Percentiles rank a stretch among this genome's conserved stretches.
Conservation (phyloP, 73 alveolate species). For the Effrenium voratum region DNA sequence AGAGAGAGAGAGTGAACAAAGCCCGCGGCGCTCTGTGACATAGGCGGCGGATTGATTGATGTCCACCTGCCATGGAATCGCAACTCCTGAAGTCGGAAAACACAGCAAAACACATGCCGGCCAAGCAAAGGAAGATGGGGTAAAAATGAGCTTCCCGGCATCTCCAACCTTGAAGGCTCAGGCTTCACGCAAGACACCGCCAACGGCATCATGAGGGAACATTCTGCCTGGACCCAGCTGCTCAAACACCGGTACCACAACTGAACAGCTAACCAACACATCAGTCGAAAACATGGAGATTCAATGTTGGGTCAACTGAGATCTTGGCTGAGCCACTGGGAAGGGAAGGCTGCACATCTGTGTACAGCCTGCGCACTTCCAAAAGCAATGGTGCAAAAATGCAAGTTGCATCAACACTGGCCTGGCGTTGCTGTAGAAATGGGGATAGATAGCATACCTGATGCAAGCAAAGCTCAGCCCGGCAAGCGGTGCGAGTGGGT, state of each 20-base stretch:
- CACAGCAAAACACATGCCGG: neutral
- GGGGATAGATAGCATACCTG: constrained; percentile 86
- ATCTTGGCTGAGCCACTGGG: constrained; percentile 27
- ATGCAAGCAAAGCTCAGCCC: no score
- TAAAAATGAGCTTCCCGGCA: constrained; percentile 60
- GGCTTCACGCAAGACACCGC: no score
- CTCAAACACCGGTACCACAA: no score
- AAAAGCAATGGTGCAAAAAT: neutral
- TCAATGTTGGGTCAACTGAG: no score
- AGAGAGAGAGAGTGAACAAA: no score
- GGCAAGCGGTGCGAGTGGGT: no score
- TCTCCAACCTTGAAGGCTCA: constrained; percentile 24
- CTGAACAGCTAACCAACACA: neutral
- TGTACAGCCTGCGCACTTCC: constrained; percentile 84
- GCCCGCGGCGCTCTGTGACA: constrained; percentile 57
- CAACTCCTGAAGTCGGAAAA: neutral
- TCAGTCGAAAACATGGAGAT: no score
- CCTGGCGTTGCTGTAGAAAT: constrained; percentile 85
- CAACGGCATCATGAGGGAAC: no score
- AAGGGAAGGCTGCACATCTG: constrained; percentile 81
- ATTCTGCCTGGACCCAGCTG: no score
- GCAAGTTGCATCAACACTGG: neutral
- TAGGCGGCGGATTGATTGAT: constrained; percentile 45
- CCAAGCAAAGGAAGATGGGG: neutral
- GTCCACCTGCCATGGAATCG: constrained; percentile 21